Conservation (phyloP, 2,329 filamentous ascomycete species). For the Corinectria fuckeliana region DNA sequence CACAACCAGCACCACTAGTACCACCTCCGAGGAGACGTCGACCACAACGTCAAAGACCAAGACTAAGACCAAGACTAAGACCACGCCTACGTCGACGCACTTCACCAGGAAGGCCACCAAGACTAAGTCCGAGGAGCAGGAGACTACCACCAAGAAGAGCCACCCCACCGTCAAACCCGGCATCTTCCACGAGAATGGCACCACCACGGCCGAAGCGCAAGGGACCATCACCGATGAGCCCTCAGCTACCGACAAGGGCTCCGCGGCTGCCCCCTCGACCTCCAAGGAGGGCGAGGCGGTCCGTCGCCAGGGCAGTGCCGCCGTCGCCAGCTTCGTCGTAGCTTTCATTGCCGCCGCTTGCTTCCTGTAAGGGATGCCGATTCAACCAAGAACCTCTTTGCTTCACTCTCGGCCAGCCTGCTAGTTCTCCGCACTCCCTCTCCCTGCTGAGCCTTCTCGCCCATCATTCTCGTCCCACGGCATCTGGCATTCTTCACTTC, state of each 20-base stretch:
- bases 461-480: slow-evolving; percentile 14
- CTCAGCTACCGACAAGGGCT: slow-evolving; percentile 34
- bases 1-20: slow-evolving; percentile 16
- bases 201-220: slow-evolving; percentile 30
- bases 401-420: slow-evolving; percentile 28
- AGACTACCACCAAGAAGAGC: slow-evolving; percentile 23
- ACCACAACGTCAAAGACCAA: slow-evolving; percentile 21
- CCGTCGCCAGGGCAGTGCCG: slow-evolving; percentile 56
- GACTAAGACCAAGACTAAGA: slow-evolving; percentile 19
- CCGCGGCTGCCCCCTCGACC: slow-evolving; percentile 42
- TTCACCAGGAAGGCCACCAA: slow-evolving; percentile 35
- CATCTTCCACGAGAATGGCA: slow-evolving; percentile 62
- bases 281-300: slow-evolving; percentile 54
- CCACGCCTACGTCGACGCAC: slow-evolving; percentile 37
- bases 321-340: slow-evolving; percentile 61
- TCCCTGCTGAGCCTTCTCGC: slow-evolving; percentile 8
- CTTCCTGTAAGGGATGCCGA: slow-evolving; percentile 48
- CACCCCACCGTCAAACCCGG: slow-evolving; percentile 44
- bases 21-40: slow-evolving; percentile 17
- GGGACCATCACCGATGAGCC: slow-evolving; percentile 19
- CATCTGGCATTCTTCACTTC: slow-evolving; percentile 37
- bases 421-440: slow-evolving; percentile 4
- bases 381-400: slow-evolving; percentile 6
- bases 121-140: not conserved
- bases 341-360: slow-evolving; percentile 61